Evolutionary conservation across 495 filamentous ascomycete species (phyloP), one percentile per base, ranked within the genome.

Genomic region (Lophium mytilinum): DNA sequence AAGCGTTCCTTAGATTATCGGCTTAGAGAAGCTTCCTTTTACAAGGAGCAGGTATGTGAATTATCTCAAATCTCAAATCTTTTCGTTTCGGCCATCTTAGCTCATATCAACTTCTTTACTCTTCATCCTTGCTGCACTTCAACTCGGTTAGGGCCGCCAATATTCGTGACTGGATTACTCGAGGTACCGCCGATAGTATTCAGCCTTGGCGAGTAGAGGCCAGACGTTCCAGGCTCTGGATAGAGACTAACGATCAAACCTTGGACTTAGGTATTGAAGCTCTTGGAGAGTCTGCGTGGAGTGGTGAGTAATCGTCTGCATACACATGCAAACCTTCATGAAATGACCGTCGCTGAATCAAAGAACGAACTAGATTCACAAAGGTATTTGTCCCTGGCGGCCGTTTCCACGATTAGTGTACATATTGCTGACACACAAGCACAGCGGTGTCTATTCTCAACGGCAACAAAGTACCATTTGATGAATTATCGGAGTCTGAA

Each of bases 21-120:
- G 3, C 49, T 58, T n/a, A 34, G 49, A 37, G 56, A 58, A 47
- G 56, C 56, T 12, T 58, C 56, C 8, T 58, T 58, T 50, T 54
- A 39, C 39, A 53, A 50, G 41, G 12, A 17, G 14, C 55, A 51
- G 36, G 55, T 39, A 17, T n/a, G 17, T n/a, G 39, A 37, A 52
- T 33, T 4, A 33, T 48, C 17, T 15, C 45, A 17, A 21, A 5
- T 17, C 3, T 18, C 19, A 8, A 6, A 48, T 17, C 45, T 48
- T 48, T 19, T 48, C n/a, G 4, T 18, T 21, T n/a, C 18, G 30
- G 45, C 3, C 18, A 24, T 24, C 18, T 19, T n/a, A 3, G 3
- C 3, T 4, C 18, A 17, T 48, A 19, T 17, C 3, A 1, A 1
- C 8, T 21, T 4, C 30, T 15, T 19, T 3, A 1, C 12, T 19